Evolutionary conservation across 352 stramenopile genomes (phyloP).

Genomic region (Pythium sp.): DNA sequence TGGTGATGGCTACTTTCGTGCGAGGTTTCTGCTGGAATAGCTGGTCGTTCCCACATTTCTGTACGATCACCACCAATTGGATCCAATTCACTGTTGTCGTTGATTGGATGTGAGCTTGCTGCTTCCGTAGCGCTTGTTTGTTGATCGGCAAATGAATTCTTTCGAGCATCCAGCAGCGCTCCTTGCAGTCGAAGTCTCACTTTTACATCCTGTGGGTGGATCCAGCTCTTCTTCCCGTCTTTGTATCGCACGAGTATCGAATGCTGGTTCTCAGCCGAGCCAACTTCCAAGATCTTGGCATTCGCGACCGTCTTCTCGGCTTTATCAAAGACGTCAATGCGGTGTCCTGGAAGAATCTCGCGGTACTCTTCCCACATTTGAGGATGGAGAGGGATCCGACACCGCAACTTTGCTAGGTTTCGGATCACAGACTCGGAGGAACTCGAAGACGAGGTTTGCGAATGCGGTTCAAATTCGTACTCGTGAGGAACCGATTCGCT

Average conservation of each 20-base stretch:
- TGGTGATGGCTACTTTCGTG: not conserved
- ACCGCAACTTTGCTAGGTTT: constrained; percentile 21
- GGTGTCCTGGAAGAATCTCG: constrained; percentile 21
- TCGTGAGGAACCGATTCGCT: constrained; percentile 16
- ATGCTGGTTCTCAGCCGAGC: not conserved
- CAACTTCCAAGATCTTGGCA: constrained; percentile 23
- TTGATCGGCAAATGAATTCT: too few species aligned
- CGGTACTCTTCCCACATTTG: constrained; percentile 25
- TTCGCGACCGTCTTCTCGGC: constrained; percentile 19
- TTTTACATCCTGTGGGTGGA: constrained; percentile 23
- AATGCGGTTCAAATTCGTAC: constrained; percentile 27
- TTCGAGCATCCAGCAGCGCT: not conserved
- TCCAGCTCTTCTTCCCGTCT: constrained; percentile 25
- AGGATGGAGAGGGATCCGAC: constrained; percentile 23
- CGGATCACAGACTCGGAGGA: not conserved
- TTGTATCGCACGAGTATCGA: constrained; percentile 30
- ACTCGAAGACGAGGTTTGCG: not conserved
- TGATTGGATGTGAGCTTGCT: too few species aligned
- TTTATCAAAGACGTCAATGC: constrained; percentile 29
- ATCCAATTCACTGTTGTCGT: not conserved
- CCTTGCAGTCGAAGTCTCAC: constrained; percentile 29
- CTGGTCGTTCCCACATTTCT: not conserved
- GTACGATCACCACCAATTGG: not conserved
- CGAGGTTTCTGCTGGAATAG: not conserved
- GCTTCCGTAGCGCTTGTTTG: not conserved